These are phyloP conservation scores for Peribolospora kevripleyi DNA, from an alignment of 768 basidiomycete species.

Conservation along the genomic window DNA sequence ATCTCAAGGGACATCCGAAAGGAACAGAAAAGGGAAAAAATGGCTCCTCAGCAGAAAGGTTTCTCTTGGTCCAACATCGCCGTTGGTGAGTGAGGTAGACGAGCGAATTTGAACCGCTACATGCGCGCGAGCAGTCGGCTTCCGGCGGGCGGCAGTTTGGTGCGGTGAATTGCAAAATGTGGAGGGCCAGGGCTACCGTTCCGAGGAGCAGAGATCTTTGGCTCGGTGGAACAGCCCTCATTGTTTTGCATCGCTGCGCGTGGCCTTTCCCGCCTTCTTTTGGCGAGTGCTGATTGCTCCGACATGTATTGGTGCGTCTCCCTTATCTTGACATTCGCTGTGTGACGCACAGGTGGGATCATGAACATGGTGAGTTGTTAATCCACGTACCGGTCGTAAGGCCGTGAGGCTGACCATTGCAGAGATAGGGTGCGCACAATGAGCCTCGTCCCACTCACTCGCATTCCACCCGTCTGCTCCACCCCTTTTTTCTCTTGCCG, in stretches of 20 bases:
- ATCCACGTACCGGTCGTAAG: conserved; percentile 4
- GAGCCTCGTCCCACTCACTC: background rate
- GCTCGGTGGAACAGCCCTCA: no score
- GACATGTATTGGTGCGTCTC: no score
- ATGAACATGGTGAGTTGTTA: conserved; percentile 69
- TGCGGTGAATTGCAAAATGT: no score
- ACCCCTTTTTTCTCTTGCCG: background rate
- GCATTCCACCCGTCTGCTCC: background rate
- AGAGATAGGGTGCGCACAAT: background rate
- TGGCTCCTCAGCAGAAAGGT: conserved; percentile 38
- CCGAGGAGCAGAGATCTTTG: no score
- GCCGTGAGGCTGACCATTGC: background rate
- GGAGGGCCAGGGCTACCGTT: no score
- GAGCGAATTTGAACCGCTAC: no score
- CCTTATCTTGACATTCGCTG: conserved; percentile 8
- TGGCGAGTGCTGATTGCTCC: no score
- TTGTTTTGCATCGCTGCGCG: no score
- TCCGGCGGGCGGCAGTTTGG: no score
- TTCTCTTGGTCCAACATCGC: conserved; percentile 50
- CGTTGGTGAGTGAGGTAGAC: conserved; percentile 36
- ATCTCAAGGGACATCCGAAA: conserved; percentile 22
- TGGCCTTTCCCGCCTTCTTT: no score
- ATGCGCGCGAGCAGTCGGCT: no score
- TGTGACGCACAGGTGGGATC: conserved; percentile 41
- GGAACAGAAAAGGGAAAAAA: conserved; percentile 49